Conservation (phyloP, 139 green algal genomes). For the Pleodorina starrii region DNA sequence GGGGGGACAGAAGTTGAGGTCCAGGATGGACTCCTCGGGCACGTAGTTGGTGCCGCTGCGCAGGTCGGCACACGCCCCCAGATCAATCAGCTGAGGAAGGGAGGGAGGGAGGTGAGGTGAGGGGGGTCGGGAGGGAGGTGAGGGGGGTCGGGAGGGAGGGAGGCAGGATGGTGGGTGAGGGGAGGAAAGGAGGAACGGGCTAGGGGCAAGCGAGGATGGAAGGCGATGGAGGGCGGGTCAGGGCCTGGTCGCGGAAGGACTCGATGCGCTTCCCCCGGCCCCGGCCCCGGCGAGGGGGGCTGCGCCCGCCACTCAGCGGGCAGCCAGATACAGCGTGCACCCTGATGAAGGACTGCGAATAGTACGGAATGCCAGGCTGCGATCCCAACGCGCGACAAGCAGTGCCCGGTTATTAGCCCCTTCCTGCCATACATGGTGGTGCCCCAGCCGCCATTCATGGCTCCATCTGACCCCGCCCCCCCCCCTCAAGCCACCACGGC, state of each 20-base stretch:
- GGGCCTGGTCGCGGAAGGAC: too few species aligned
- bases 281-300: too few species aligned
- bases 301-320: too few species aligned
- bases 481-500: not conserved
- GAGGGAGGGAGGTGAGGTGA: too few species aligned
- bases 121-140: slow-evolving; percentile 28
- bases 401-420: too few species aligned
- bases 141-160: slow-evolving; percentile 18
- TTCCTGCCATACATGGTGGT: too few species aligned
- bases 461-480: too few species aligned
- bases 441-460: not conserved
- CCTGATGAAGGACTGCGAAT: not conserved
- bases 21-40: slow-evolving; percentile 90
- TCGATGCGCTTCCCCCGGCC: too few species aligned
- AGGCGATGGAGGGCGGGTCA: too few species aligned
- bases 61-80: slow-evolving; percentile 83
- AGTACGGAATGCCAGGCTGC: too few species aligned
- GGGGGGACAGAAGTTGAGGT: slow-evolving; percentile 91
- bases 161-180: not conserved
- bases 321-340: not conserved
- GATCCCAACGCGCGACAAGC: too few species aligned
- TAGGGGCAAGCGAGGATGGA: too few species aligned
- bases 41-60: slow-evolving; percentile 92
- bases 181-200: not conserved
- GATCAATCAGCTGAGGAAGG: slow-evolving; percentile 70